These are phyloP conservation scores for Fusarium bactridioides DNA, from an alignment of 2,329 filamentous ascomycete species.

Conservation along the genomic window DNA sequence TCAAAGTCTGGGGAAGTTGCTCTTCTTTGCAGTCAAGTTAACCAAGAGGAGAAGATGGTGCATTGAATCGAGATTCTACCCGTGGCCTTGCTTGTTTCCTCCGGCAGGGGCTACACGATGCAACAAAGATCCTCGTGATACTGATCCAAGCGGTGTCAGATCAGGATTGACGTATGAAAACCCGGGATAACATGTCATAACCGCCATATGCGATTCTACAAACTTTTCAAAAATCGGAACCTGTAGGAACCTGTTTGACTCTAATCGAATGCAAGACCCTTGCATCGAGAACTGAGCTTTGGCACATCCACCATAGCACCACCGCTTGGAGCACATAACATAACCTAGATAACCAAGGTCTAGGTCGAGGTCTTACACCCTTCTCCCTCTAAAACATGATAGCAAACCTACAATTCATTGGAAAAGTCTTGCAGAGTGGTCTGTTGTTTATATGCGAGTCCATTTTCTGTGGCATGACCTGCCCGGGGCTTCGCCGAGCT, in stretches of 20 bases:
- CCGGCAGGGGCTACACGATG: neutral
- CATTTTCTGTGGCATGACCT: constrained; percentile 15
- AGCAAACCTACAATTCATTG: neutral
- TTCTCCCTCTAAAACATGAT: neutral
- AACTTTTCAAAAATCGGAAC: neutral
- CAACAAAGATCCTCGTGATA: constrained; percentile 4
- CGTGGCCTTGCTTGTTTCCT: neutral
- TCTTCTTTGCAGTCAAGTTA: constrained; percentile 1
- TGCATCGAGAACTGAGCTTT: constrained; percentile 1
- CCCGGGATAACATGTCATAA: neutral
- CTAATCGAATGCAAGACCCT: constrained; percentile 4
- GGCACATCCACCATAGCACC: neutral
- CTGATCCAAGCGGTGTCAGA: constrained; percentile 2
- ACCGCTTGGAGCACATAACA: neutral
- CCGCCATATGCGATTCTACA: neutral
- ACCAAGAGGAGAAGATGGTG: neutral
- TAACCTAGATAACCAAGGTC: neutral
- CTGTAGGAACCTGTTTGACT: neutral
- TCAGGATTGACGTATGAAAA: neutral
- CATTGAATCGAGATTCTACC: constrained; percentile 8
- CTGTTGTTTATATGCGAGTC: constrained; percentile 3
- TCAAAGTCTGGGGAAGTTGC: constrained; percentile 30
- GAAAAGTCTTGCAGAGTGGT: constrained; percentile 11
- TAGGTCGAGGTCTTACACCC: neutral
- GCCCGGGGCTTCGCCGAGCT: constrained; percentile 27